Conservation (phyloP, 257 asterid species). For the Nicotiana noctiflora region DNA sequence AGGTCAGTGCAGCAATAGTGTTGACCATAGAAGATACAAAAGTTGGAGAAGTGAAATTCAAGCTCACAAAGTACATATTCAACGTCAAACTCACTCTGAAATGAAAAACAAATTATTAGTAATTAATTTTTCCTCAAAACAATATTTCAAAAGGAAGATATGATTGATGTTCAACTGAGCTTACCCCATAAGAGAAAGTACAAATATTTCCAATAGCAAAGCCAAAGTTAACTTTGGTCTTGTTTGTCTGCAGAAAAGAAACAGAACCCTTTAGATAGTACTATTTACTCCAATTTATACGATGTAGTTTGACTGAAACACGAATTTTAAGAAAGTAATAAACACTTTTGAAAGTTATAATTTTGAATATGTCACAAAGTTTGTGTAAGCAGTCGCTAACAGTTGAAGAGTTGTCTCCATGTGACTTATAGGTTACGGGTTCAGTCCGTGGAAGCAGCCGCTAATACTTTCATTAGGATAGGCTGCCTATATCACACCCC, state of each 20-base stretch:
- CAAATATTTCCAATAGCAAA: conserved; percentile 51
- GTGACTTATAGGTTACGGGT: too few species aligned
- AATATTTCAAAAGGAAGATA: background rate
- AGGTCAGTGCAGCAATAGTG: conserved; percentile 64
- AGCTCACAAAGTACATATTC: conserved; percentile 66
- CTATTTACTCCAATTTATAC: too few species aligned
- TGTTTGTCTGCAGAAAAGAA: conserved; percentile 35
- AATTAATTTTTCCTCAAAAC: background rate
- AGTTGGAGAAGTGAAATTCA: conserved; percentile 63
- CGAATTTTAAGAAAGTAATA: too few species aligned
- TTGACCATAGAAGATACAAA: conserved; percentile 60
- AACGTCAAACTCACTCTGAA: conserved; percentile 68
- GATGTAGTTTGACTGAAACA: too few species aligned
- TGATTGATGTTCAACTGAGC: background rate
- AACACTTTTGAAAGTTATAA: too few species aligned
- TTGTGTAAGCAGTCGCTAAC: too few species aligned
- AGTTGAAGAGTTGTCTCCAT: too few species aligned
- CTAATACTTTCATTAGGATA: too few species aligned
- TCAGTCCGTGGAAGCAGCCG: too few species aligned
- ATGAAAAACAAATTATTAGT: background rate
- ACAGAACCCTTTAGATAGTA: background rate
- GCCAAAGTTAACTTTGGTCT: conserved; percentile 54
- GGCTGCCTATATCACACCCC: too few species aligned
- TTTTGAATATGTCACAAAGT: too few species aligned
- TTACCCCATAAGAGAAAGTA: conserved; percentile 65